Conservation (phyloP, 768 basidiomycete genomes). For the Rhodotorula sphaerocarpa region DNA sequence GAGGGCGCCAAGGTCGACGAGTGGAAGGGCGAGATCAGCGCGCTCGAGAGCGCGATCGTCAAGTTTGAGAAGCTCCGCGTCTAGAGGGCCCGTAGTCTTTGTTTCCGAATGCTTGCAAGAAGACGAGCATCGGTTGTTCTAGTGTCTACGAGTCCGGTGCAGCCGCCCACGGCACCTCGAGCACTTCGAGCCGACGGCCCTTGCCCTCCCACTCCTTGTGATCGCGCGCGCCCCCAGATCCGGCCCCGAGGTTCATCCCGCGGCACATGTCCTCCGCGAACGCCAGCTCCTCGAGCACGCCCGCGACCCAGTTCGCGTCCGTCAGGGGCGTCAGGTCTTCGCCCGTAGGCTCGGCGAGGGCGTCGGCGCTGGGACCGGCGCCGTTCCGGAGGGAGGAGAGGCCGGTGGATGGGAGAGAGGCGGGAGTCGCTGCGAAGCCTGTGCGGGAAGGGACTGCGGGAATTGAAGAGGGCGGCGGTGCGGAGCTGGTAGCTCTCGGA, state of each 20-base stretch:
- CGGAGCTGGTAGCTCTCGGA: no score
- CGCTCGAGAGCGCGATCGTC: constrained; percentile 21
- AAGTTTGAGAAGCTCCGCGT: constrained; percentile 17
- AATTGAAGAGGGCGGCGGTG: no score
- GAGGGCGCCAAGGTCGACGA: constrained; percentile 42
- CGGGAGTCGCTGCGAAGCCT: no score
- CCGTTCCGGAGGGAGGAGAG: not conserved
- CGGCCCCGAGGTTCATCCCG: not conserved
- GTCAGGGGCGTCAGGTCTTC: constrained; percentile 81
- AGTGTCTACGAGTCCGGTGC: not conserved
- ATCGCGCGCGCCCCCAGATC: not conserved
- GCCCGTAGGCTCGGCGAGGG: not conserved
- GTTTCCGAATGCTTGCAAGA: not conserved
- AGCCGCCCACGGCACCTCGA: not conserved
- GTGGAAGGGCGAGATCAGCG: constrained; percentile 20
- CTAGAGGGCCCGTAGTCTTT: not conserved
- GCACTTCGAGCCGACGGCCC: constrained; percentile 11
- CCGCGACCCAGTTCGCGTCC: constrained; percentile 69
- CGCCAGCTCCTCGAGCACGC: constrained; percentile 45
- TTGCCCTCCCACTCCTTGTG: not conserved
- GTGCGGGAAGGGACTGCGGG: no score
- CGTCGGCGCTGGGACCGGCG: not conserved
- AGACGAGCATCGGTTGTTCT: no score
- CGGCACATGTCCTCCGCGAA: not conserved
- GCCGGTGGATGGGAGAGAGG: no score